These are phyloP conservation scores for Microglena sp. DNA, from an alignment of 139 green algal species.

Conservation along the genomic window DNA sequence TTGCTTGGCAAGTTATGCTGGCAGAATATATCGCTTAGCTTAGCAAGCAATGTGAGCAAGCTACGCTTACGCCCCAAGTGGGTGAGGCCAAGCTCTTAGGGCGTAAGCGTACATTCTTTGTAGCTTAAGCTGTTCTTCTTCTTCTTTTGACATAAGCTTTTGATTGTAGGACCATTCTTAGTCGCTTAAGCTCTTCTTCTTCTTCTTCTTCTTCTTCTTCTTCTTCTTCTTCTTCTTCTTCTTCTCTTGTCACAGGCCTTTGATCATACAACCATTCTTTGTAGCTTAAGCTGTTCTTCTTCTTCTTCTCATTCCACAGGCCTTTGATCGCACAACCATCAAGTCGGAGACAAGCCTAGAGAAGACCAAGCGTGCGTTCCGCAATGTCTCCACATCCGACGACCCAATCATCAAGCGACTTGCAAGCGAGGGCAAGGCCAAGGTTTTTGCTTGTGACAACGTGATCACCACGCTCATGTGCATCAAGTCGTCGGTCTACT, in stretches of 20 bases:
- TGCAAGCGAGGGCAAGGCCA: conserved; percentile 44
- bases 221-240: too few species aligned
- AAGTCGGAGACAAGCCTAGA: conserved; percentile 66
- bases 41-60: too few species aligned
- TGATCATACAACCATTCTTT: not conserved
- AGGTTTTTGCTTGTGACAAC: conserved; percentile 86
- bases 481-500: conserved; percentile 80
- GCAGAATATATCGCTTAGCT: too few species aligned
- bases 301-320: conserved; percentile 2
- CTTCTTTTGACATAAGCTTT: conserved; percentile 20
- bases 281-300: not conserved
- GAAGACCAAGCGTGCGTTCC: conserved; percentile 58
- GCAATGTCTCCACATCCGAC: conserved; percentile 70
- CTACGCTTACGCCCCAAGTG: too few species aligned
- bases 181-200: too few species aligned
- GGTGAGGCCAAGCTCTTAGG: too few species aligned
- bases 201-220: too few species aligned
- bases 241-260: too few species aligned
- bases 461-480: conserved; percentile 94
- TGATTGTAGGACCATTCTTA: conserved; percentile 80
- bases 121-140: not conserved
- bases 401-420: conserved; percentile 81
- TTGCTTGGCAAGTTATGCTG: too few species aligned
- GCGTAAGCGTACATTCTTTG: too few species aligned
- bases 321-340: conserved; percentile 74